These are phyloP conservation scores for Sisymbrium irio DNA, from an alignment of 345 rosid species.

Conservation along the genomic window DNA sequence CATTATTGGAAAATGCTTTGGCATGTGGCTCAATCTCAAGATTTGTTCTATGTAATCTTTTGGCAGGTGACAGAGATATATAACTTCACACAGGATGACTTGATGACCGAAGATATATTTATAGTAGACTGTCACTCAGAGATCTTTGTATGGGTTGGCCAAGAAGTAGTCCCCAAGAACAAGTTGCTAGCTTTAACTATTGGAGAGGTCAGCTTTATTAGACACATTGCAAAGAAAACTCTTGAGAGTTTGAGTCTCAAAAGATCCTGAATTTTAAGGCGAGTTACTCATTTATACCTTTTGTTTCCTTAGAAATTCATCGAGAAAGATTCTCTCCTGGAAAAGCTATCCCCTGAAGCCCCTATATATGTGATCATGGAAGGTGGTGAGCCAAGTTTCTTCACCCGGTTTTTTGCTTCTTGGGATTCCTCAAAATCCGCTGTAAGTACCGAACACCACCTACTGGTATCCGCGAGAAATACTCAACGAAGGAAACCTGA, in stretches of 20 bases:
- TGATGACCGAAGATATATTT: constrained; percentile 97
- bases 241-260: background rate
- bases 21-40: constrained; percentile 13
- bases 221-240: background rate
- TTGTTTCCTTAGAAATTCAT: constrained; percentile 65
- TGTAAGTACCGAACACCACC: constrained; percentile 44
- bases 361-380: constrained; percentile 78
- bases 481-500: background rate
- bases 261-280: background rate
- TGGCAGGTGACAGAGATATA: constrained; percentile 87
- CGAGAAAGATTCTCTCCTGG: constrained; percentile 71
- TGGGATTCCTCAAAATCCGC: constrained; percentile 85
- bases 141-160: constrained; percentile 95
- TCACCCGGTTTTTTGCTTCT: constrained; percentile 74
- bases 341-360: constrained; percentile 67
- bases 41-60: background rate
- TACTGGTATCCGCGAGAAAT: background rate
- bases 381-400: constrained; percentile 92
- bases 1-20: background rate
- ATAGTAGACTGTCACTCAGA: constrained; percentile 81
- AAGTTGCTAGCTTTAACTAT: constrained; percentile 66
- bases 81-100: constrained; percentile 89
- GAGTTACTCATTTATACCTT: constrained; percentile 15
- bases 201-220: constrained; percentile 64
- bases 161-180: constrained; percentile 68